Base-by-base conservation (phyloP, 228 moss, liverwort and hornwort species). In the Sphagnum magellanicum region DNA sequence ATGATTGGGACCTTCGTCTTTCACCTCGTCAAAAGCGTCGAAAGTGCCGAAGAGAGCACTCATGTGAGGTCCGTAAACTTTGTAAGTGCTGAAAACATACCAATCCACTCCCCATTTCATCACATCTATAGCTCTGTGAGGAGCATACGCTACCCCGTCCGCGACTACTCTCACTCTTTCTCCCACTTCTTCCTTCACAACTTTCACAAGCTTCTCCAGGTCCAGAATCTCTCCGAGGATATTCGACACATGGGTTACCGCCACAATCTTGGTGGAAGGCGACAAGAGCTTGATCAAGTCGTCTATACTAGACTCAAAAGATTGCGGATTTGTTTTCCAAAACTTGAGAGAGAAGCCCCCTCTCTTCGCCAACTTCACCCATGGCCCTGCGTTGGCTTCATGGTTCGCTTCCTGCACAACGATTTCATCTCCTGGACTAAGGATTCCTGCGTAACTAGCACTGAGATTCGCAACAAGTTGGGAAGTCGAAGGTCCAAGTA, bases 101-200 rank as follows among this genome's bases (percentile, higher is more conserved):
- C 84, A 85, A 51, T 81, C 84, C 6, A 85, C 71, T 60, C 78
- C 84, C 84, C 84, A 85, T 17, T 85, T 85, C 0, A 70, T 76
- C 0, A 85, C 84, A 53, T 85, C 81, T 50, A 85, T 66, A 16
- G 78, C 59, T 68, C 84, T 74, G 69, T 85, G 84, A 9, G 84
- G 84, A 6, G 84, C 81, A 65, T 68, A 85, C 0, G 84, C 78
- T 16, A 81, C 84, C 53, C 84, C 84, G 48, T 85, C 84, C 2
- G 81, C 81, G 17, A 85, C n/a, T 8, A 85, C 76, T 5, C 84
- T 77, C 6, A 81, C 78, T 46, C 66, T 58, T 58, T 16, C 48
- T 4, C 78, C 81, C 47, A 74, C 78, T 49, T 78, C 74, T 0
- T 81, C 67, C 64, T 81, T 85, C 10, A 85, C 81, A 47, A 81